Evolutionary conservation across 129 eudicot species (phyloP).

Genomic region (Apium graveolens): DNA sequence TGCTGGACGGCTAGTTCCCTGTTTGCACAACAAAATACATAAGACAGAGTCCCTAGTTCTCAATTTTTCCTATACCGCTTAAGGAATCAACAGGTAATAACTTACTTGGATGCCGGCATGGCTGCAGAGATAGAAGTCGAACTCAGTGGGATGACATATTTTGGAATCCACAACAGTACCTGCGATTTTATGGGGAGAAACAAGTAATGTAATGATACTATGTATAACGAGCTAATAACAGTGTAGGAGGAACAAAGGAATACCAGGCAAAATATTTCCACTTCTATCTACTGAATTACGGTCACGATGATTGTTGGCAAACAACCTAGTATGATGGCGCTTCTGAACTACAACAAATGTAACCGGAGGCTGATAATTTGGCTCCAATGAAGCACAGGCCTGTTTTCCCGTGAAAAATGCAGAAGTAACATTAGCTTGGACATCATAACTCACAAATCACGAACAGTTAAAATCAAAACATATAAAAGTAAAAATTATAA

Average conservation of each 20-base stretch:
- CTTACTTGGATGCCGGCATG: conserved; percentile 88
- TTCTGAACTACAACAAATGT: conserved; percentile 93
- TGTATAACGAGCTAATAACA: background rate
- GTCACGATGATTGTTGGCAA: conserved; percentile 71
- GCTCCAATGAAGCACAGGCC: conserved; percentile 87
- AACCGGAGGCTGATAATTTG: conserved; percentile 79
- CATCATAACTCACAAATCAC: background rate
- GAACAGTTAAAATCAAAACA: background rate
- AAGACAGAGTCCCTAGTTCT: background rate
- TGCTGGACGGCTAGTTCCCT: conserved; percentile 94
- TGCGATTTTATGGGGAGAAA: conserved; percentile 11
- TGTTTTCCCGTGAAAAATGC: conserved; percentile 4
- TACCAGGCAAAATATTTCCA: conserved; percentile 90
- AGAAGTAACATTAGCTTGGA: no score
- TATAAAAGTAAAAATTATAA: background rate
- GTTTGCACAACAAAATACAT: conserved; percentile 14
- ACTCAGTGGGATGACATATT: conserved; percentile 87
- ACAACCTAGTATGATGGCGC: conserved; percentile 81
- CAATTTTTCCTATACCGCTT: background rate
- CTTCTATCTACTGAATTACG: conserved; percentile 62
- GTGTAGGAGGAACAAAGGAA: background rate
- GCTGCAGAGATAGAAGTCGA: conserved; percentile 78
- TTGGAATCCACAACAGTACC: conserved; percentile 88
- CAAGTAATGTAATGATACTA: no score
- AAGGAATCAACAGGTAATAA: background rate